Evolutionary conservation across 805 yeast genomes (phyloP).

Genomic region (Saccharomycopsis fibuligera): DNA sequence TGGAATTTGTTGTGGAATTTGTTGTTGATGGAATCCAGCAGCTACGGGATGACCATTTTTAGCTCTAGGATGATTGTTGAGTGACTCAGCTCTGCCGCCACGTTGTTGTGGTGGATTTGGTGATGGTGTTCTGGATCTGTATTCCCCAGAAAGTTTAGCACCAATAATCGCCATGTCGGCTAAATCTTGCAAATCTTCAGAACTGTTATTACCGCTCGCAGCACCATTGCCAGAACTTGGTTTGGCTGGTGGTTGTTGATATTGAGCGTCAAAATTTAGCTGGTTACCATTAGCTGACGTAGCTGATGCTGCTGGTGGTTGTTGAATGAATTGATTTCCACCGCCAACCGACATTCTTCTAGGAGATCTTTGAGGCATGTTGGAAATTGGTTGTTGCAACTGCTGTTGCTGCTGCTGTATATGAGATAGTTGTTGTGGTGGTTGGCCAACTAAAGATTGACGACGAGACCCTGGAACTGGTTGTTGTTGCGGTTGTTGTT

Average conservation of each 20-base stretch:
- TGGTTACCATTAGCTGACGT: slow-evolving; percentile 17
- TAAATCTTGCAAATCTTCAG: slow-evolving; percentile 8
- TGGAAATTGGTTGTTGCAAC: background rate
- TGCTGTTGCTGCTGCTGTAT: background rate
- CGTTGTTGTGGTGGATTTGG: slow-evolving; percentile 8
- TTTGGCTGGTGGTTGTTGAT: slow-evolving; percentile 8
- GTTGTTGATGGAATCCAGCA: too few species aligned
- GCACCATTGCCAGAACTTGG: slow-evolving; percentile 7
- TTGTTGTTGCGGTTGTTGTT: slow-evolving; percentile 16
- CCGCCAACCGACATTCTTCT: background rate
- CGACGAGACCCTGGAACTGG: slow-evolving; percentile 19
- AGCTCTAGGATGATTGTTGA: background rate
- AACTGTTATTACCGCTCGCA: slow-evolving; percentile 20
- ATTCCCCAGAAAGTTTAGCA: slow-evolving; percentile 12
- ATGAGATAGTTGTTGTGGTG: slow-evolving; percentile 22
- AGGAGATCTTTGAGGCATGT: background rate
- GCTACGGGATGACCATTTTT: background rate
- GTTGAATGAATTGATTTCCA: background rate
- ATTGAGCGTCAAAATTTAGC: slow-evolving; percentile 21
- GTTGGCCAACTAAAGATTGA: background rate
- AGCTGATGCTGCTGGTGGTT: background rate
- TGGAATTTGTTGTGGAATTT: background rate
- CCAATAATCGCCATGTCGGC: slow-evolving; percentile 7
- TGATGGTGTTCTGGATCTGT: slow-evolving; percentile 21
- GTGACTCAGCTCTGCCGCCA: background rate